A percentile compares a stretch with the other conserved stretches of the same genome.
Evolutionary conservation across 345 rosid species (phyloP).

Genomic region (Draba incana): DNA sequence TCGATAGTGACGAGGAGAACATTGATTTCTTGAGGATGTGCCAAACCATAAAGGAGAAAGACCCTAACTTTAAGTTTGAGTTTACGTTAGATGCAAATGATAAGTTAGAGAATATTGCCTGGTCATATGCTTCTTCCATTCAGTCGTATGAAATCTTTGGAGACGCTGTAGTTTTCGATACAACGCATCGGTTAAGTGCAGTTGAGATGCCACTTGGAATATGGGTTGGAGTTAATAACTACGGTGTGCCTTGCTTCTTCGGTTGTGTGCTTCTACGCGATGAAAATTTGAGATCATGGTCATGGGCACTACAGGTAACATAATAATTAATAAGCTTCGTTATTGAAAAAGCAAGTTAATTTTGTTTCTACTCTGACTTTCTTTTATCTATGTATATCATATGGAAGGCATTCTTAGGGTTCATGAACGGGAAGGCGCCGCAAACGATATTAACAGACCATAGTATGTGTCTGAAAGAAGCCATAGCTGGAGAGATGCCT

Average conservation of each 20-base stretch:
- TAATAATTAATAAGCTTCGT: not conserved
- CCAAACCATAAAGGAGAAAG: constrained; percentile 86
- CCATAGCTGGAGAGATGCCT: constrained; percentile 84
- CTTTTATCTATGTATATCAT: constrained; percentile 35
- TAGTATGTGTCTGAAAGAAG: constrained; percentile 92
- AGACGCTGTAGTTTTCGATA: constrained; percentile 92
- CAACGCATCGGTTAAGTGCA: constrained; percentile 86
- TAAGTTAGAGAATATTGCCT: constrained; percentile 81
- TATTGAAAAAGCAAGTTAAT: not conserved
- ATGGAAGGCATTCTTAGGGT: constrained; percentile 70
- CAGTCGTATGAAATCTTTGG: constrained; percentile 87
- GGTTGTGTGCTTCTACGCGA: constrained; percentile 87
- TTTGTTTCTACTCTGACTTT: constrained; percentile 14
- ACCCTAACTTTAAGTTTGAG: constrained; percentile 88
- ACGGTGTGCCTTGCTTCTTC: constrained; percentile 97
- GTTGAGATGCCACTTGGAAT: constrained; percentile 98
- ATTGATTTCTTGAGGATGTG: constrained; percentile 89
- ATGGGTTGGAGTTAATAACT: constrained; percentile 93
- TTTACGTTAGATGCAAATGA: constrained; percentile 64
- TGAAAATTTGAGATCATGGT: constrained; percentile 74
- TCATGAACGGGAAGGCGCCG: constrained; percentile 93
- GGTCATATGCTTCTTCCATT: constrained; percentile 91
- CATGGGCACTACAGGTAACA: constrained; percentile 96
- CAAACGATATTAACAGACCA: constrained; percentile 91
- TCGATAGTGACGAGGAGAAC: constrained; percentile 87